These are phyloP conservation scores for Magnolia kwangsiensis DNA, from an alignment of 164 flowering plant species.

Conservation along the genomic window DNA sequence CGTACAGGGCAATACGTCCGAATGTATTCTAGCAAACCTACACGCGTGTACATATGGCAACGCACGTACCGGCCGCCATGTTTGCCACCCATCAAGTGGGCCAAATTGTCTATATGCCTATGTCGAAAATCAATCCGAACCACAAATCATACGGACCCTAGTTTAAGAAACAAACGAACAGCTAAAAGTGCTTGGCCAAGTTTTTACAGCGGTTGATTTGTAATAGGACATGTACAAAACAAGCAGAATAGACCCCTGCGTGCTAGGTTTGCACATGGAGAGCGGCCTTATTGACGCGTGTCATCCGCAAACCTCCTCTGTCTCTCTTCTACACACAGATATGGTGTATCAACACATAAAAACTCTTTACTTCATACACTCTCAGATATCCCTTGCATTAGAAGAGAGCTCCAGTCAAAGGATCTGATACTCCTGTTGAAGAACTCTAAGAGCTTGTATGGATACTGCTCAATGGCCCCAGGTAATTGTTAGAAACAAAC, in stretches of 20 bases:
- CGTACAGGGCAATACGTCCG: too few species aligned
- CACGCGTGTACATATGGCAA: too few species aligned
- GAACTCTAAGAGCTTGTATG: slow-evolving; percentile 34
- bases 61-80: too few species aligned
- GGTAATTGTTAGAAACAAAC: slow-evolving; percentile 34
- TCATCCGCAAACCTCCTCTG: slow-evolving; percentile 1
- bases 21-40: too few species aligned
- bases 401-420: slow-evolving; percentile 14
- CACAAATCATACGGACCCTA: background rate
- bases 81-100: background rate
- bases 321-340: slow-evolving; percentile 6
- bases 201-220: background rate
- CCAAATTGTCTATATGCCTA: background rate
- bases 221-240: too few species aligned
- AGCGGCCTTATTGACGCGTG: background rate
- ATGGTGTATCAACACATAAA: slow-evolving; percentile 9
- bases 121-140: background rate
- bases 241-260: background rate
- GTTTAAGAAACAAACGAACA: background rate
- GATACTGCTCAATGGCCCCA: slow-evolving; percentile 85
- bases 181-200: background rate
- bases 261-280: background rate
- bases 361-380: slow-evolving; percentile 11
- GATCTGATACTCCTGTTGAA: slow-evolving; percentile 8
- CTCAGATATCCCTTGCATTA: slow-evolving; percentile 22